Evolutionary conservation across 2,329 filamentous ascomycete genomes (phyloP), one percentile per base, ranked within the genome.

Genomic region (Phaeophleospora eucalypticola): DNA sequence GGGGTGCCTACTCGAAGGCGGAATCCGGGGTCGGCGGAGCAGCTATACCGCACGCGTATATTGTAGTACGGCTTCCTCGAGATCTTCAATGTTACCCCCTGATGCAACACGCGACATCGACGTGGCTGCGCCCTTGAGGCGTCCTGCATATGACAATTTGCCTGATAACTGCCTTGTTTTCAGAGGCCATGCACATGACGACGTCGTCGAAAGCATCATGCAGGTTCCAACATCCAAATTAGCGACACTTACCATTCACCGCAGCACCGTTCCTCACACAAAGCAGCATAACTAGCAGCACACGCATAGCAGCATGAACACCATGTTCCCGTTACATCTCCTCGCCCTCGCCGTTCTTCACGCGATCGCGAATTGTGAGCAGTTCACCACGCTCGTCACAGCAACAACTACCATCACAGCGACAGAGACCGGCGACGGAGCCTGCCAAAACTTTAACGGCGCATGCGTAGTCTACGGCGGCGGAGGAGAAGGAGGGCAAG

Each of bases 381-480:
- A 42, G 14, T 49, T 46, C 4, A 49, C 51, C 4, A 43, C 48
- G 7, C 20, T 50, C 34, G 41, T 44, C 20, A 52, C 47, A 27
- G 34, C 49, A 17, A 52, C 46, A 16, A 48, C 39, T 16, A 50
- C 49, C 17, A 32, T 40, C 20, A 44, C 46, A 20, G 34, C 48
- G 2, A 46, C 47, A 32, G 41, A 41, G 3, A 41, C 36, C 4
- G 48, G 14, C 4, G 33, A 21, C 8, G 46, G 44, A 6, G 52
- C 52, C n/a, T 54, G 52, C 41, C 42, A 46, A 19, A 40, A 46
- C 14, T 52, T 46, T 42, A 42, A 29, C 9, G 52, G 54, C 37
- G 54, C 54, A 14, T 57, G 54, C 39, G 49, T 57, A 1, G 52
- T 54, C 3, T 57, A 57, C 24, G 51, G 48, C 21, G 20, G 38